Base-by-base conservation (phyloP, 1,284 basidiomycete species). In the Sanghuangporus weigelae region DNA sequence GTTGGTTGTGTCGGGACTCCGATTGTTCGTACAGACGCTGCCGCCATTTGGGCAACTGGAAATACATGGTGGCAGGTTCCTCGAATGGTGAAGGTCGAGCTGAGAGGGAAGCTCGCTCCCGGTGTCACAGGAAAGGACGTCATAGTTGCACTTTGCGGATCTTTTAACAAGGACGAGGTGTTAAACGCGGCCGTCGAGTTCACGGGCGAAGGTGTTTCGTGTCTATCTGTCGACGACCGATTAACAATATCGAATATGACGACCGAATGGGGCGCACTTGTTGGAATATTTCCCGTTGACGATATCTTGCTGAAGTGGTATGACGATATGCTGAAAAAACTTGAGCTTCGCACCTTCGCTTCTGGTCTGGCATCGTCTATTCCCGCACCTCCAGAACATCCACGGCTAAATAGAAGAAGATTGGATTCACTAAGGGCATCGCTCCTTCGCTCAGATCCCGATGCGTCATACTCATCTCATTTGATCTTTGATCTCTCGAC, bases 61-160 rank as follows among this genome's bases (percentile, higher is more conserved):
- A 95, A 95, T 76, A 99, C 97, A 3, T 99, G 96, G 96, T 99
- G 96, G 97, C 96, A 99, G 79, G 92, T 99, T 31, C 96, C 96
- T 6, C 86, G 95, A 8, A 95, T 98, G 83, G 86, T 99, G 75
- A 94, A 94, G 67, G 96, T 99, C 64, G 95, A 98, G 72, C 81
- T 99, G 49, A 86, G 83, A 65, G 96, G 96, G 12, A 79, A 79
- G 66, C 83, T 98, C 0, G 82, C 91, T 0, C 84, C 89, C 0
- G 97, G 97, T 7, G 96, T 98, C 0, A 97, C 95, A 0, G 97
- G 97, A 42, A 99, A 99, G 76, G 96, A 99, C 71, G 93, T 99
- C 51, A 99, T 99, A 65, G 93, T 99, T 11, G 96, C 96, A 0
- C 84, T 99, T 3, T 98, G 96, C 66, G 95, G 96, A 10, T 92